Evolutionary conservation across 495 filamentous ascomycete genomes (phyloP).

Genomic region (Clavariopsis aquatica): DNA sequence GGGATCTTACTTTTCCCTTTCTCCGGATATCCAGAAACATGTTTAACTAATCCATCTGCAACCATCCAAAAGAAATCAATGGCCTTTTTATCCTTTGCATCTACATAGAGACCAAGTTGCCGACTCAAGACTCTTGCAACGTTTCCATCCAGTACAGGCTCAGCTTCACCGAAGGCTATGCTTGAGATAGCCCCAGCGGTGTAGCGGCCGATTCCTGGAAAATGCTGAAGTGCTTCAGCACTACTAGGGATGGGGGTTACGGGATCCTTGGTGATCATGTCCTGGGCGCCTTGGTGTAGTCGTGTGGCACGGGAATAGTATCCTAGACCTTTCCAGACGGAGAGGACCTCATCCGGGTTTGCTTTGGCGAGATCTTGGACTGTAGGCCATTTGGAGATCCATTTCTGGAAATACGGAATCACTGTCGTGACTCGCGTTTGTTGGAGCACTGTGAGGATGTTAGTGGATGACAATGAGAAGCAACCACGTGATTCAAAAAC

Average conservation of each 20-base stretch:
- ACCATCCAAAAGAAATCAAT: conserved; percentile 23
- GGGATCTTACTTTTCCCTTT: conserved; percentile 10
- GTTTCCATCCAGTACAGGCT: conserved; percentile 31
- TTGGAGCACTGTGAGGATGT: conserved; percentile 27
- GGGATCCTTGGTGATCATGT: conserved; percentile 9
- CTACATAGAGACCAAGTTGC: conserved; percentile 28
- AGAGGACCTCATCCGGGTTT: conserved; percentile 23
- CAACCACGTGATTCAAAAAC: background rate
- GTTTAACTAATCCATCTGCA: conserved; percentile 22
- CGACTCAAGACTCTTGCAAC: conserved; percentile 25
- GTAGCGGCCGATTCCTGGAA: conserved; percentile 30
- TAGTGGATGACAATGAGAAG: background rate
- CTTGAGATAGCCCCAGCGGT: conserved; percentile 31
- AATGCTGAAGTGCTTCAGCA: conserved; percentile 10
- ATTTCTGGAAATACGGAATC: conserved; percentile 30
- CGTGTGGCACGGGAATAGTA: conserved; percentile 33
- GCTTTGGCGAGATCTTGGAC: conserved; percentile 25
- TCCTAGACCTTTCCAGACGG: conserved; percentile 34
- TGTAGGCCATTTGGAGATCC: conserved; percentile 32
- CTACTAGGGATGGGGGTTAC: conserved; percentile 13
- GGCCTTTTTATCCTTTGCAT: conserved; percentile 29
- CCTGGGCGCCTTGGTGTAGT: conserved; percentile 25
- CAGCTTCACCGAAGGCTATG: conserved; percentile 31
- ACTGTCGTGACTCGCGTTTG: conserved; percentile 33
- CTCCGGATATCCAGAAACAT: conserved; percentile 12